Evolutionary conservation across 2,329 filamentous ascomycete species (phyloP), one percentile per base, ranked within the genome.

Genomic region (Diplodia corticola): DNA sequence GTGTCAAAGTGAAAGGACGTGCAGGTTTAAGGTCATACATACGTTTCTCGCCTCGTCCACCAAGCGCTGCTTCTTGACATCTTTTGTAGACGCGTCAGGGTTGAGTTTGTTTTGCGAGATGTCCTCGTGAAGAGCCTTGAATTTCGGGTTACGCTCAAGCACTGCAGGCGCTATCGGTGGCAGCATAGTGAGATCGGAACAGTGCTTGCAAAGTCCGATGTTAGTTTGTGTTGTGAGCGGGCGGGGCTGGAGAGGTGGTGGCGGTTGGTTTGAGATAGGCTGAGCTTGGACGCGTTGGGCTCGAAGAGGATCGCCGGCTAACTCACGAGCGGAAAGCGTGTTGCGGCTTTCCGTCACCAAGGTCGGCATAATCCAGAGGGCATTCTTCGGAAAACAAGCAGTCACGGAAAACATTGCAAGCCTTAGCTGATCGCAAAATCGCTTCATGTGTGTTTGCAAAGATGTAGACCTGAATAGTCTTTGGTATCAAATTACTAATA

Each of bases 71-170:
- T 78, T 80, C 69, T 77, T 78, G 26, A 77, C 77, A 49, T 80
- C 73, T 40, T 72, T 75, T 1, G 81, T 79, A 2, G 80, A 80
- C n/a, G 78, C 80, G 74, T 83, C 78, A 1, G 69, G 54, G 64
- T 81, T 80, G 5, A 83, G 69, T 70, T 79, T 81, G 55, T 78
- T 76, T 0, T 74, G 72, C 53, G 75, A 77, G 0, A 83, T 70
- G 68, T 83, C 80, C 53, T 78, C 76, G 70, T 82, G 82, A 1
- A 83, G 71, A 0, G 76, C 71, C 17, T 80, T 79, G 64, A 83
- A 83, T 37, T 77, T 78, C 0, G 80, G 79, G 63, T 83, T 82
- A 0, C 74, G 72, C 26, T 78, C 70, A 0, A 81, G 67, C 0
- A 77, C 70, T 1, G 67, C 67, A 0, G 77, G 74, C 28, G 80